Percentiles rank a stretch among this genome's conserved stretches.
phyloP scores from a whole-genome alignment of 108 stramenopile genomes.

The Fragilaria radians region DNA sequence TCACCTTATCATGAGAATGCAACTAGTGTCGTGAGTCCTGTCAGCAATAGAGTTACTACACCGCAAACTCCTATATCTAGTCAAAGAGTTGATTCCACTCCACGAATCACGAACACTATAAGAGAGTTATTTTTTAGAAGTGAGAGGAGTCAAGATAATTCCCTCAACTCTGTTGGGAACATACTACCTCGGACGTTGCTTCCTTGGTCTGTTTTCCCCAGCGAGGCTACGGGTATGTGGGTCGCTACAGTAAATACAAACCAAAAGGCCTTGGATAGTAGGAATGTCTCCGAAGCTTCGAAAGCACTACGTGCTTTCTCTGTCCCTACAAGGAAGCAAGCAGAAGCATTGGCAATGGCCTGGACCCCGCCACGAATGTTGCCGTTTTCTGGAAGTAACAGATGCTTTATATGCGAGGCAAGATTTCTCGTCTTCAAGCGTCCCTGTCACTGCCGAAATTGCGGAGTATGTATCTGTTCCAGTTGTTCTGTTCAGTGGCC shows the following conservation, averaged over 20 bases:
- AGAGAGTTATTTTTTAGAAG: constrained; percentile 34
- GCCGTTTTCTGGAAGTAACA: constrained; percentile 25
- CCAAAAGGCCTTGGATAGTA: constrained; percentile 49
- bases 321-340: constrained; percentile 35
- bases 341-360: constrained; percentile 27
- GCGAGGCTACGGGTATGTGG: constrained; percentile 45
- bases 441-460: constrained; percentile 58
- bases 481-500: constrained; percentile 42
- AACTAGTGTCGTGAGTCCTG: background rate
- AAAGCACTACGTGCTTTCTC: constrained; percentile 38
- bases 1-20: background rate
- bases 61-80: constrained; percentile 3
- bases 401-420: constrained; percentile 36
- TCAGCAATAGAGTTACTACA: background rate
- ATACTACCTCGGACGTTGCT: constrained; percentile 47
- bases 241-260: constrained; percentile 45
- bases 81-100: constrained; percentile 20
- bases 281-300: constrained; percentile 32
- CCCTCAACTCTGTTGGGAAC: constrained; percentile 8
- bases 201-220: constrained; percentile 67
- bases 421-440: constrained; percentile 40
- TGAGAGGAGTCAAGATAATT: constrained; percentile 4
- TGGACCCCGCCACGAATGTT: constrained; percentile 51
- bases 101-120: constrained; percentile 29
- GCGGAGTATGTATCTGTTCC: constrained; percentile 51